These are phyloP conservation scores for Protomyces lactucae-debilis DNA, from an alignment of 1,139 yeast species.

Conservation along the genomic window DNA sequence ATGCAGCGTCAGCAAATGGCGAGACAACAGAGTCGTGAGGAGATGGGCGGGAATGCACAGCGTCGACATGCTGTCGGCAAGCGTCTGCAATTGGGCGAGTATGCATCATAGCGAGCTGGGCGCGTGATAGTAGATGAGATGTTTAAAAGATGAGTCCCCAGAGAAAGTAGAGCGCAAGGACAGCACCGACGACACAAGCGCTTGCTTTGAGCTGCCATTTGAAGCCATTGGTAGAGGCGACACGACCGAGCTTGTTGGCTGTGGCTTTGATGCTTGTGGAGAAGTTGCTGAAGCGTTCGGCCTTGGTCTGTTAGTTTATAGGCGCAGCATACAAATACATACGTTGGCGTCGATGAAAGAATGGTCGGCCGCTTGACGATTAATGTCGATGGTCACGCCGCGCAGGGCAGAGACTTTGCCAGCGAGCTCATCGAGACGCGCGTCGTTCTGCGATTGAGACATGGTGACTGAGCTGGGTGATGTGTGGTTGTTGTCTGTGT, in stretches of 20 bases:
- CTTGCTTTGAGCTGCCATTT: conserved; percentile 19
- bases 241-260: conserved; percentile 18
- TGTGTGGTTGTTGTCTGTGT: neutral
- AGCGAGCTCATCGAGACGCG: conserved; percentile 55
- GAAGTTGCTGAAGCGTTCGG: conserved; percentile 18
- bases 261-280: conserved; percentile 22
- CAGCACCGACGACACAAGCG: conserved; percentile 35
- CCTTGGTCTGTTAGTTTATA: neutral
- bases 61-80: conserved; percentile 22
- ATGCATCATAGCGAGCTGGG: neutral
- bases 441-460: conserved; percentile 48
- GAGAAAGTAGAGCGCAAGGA: conserved; percentile 48
- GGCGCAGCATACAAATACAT: neutral
- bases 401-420: conserved; percentile 58
- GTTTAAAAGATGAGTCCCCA: conserved; percentile 41
- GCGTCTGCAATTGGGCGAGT: conserved; percentile 16
- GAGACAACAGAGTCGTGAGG: conserved; percentile 12
- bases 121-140: neutral
- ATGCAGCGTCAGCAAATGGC: conserved; percentile 10
- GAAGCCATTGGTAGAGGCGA: conserved; percentile 9
- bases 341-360: conserved; percentile 47
- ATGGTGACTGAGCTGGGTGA: neutral
- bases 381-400: conserved; percentile 59
- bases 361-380: conserved; percentile 56
- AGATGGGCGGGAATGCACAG: conserved; percentile 17